Evolutionary conservation across 768 basidiomycete species (phyloP).

Genomic region (Boletus rubescentipes): DNA sequence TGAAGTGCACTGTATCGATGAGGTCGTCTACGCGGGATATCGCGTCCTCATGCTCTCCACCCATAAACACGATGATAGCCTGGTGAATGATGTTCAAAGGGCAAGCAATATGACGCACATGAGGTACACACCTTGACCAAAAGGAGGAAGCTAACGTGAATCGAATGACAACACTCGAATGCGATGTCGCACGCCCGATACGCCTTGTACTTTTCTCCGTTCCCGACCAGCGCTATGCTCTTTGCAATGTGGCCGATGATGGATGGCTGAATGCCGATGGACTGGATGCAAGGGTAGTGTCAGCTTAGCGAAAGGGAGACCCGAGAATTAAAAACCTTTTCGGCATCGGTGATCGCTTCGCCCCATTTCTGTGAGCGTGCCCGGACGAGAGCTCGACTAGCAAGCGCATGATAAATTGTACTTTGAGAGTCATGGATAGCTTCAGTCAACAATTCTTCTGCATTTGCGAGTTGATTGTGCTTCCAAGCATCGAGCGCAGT

Average conservation of each 20-base stretch:
- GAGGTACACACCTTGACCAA: neutral
- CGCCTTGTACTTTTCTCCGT: neutral
- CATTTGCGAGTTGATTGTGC: too few relatives aligned
- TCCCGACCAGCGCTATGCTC: neutral
- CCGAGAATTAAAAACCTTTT: neutral
- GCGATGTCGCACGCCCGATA: constrained; percentile 1
- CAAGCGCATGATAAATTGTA: too few relatives aligned
- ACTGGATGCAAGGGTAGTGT: neutral
- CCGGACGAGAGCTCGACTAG: too few relatives aligned
- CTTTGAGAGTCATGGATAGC: too few relatives aligned
- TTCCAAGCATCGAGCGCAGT: too few relatives aligned
- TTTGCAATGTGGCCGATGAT: neutral
- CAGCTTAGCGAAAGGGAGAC: neutral
- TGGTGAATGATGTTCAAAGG: neutral
- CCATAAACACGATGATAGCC: neutral
- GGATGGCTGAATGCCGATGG: neutral
- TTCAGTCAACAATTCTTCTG: too few relatives aligned
- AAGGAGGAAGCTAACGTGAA: neutral
- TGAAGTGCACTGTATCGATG: neutral
- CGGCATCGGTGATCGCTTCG: neutral
- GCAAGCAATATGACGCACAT: neutral
- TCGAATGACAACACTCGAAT: neutral
- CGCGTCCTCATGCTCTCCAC: neutral
- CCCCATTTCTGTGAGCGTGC: neutral
- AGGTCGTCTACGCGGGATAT: neutral